Evolutionary conservation across 495 filamentous ascomycete species (phyloP), one percentile per base, ranked within the genome.

Genomic region (Astrocystis sublimbata): DNA sequence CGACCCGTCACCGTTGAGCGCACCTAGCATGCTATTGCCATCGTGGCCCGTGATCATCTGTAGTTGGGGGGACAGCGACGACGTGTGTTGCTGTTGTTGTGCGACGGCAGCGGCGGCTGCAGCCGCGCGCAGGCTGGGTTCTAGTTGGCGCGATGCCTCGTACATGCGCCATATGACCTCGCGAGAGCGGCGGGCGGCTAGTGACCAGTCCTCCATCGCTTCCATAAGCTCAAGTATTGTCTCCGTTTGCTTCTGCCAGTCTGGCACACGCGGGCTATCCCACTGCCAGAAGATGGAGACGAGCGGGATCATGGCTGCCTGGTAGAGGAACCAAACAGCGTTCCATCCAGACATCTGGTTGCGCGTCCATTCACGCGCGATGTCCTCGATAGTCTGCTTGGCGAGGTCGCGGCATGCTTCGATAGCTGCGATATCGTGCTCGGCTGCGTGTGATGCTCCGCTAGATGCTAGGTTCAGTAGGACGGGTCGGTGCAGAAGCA

Each of bases 321-420:
- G 90, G 78, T 90, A 92, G 45, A 89, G 79, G 71, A 91, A 88
- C 90, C 90, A 93, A 23, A 91, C 88, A 4, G 87, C 89, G 73
- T 90, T 90, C 90, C 90, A 92, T 5, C 89, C 89, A 17, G 83
- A 85, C 75, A 92, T 88, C 70, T 91, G 87, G 73, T 91, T 90
- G 28, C 84, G 82, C 38, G 81, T 82, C 73, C 87, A 89, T 47
- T 86, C 87, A 36, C 78, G 75, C 17, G 86, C 75, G 41, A 93
- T 90, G 62, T 91, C 88, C 58, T 85, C 82, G 65, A 93, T 90
- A 3, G 87, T 86, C 62, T 84, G 77, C 47, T 85, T 85, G 2
- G 90, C 89, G 10, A 91, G 80, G 59, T 85, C 81, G 23, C 88
- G 83, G 71, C 88, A 91, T 36, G 82, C 85, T 49, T 85, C 80